These are phyloP conservation scores for Colletotrichum godetiae DNA, from an alignment of 2,329 filamentous ascomycete species.

Conservation along the genomic window DNA sequence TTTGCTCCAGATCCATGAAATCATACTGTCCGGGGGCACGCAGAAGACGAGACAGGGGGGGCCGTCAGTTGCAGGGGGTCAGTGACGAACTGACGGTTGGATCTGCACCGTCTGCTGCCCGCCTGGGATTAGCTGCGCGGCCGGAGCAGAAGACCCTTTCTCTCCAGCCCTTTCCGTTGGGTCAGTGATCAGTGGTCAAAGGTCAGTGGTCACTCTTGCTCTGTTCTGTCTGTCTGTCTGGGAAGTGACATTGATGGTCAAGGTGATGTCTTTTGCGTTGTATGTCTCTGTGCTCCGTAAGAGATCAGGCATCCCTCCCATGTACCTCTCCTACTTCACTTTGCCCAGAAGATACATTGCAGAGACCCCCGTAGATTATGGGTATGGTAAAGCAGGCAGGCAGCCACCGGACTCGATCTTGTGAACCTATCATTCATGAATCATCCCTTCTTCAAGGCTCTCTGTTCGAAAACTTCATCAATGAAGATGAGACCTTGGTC, in stretches of 20 bases:
- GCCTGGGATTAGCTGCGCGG: slow-evolving; percentile 5
- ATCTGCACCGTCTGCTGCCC: slow-evolving; percentile 20
- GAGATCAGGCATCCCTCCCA: neutral
- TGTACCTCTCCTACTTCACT: neutral
- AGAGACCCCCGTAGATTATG: neutral
- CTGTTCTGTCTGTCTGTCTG: neutral
- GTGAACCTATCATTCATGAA: neutral
- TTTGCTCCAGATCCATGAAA: slow-evolving; percentile 28
- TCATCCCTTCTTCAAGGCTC: neutral
- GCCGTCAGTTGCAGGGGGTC: neutral
- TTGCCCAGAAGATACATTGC: neutral
- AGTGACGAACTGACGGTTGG: slow-evolving; percentile 1
- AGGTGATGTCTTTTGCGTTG: neutral
- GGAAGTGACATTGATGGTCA: neutral
- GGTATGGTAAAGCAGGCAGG: neutral
- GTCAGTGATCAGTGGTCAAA: neutral
- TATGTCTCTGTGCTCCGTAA: neutral
- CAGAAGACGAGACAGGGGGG: slow-evolving; percentile 19
- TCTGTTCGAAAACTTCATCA: neutral
- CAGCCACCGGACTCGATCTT: neutral
- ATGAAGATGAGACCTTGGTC: slow-evolving; percentile 21
- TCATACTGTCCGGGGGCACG: slow-evolving; percentile 28
- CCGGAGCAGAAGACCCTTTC: slow-evolving; percentile 19
- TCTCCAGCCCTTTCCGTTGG: neutral
- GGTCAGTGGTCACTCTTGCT: neutral